Base-by-base conservation (phyloP, 176 grass and related monocot species). In the Eremochloa ophiuroides region DNA sequence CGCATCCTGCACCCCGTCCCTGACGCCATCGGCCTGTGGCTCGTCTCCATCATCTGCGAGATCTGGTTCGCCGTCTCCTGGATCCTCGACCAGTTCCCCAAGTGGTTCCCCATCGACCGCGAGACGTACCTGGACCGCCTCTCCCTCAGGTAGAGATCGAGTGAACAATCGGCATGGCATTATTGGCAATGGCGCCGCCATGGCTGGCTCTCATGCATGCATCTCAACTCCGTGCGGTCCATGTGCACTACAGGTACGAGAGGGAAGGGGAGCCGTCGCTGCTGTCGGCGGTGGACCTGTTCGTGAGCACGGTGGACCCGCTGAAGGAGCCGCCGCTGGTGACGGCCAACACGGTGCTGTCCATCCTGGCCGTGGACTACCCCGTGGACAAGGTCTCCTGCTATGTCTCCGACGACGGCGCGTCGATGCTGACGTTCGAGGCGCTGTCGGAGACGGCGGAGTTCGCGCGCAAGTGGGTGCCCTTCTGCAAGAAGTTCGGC, bases 21-120 rank as follows among this genome's bases (percentile, higher is more conserved):
- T 2, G 94, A 97, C 55, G 91, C 94, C 72, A 91, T 97, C 27
- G 91, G 89, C 1, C 79, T 97, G 43, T 97, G 94, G 94, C 91
- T 97, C 29, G 93, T 91, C 40, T 97, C 94, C 62, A 92, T 97
- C 78, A 81, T 97, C 67, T 97, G 94, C 77, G 94, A 97, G 83
- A 94, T 97, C 28, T 97, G 94, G 94, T 97, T 97, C 84, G 94
- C 94, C 53, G 8, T 94, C 62, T 97, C 94, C 16, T 99, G 96
- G 96, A 95, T 99, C 68, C 96, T 99, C 23, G 96, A 99, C 75
- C 96, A 99, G 81, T 99, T 99, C 86, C 96, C 96, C 65, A 99
- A 99, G 82, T 99, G 96, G 96, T 95, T 88, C 69, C 96, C 96
- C 20, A 99, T 99, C 66, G 93, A 99, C 63, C 85, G 96, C 0